Evolutionary conservation across 257 asterid species (phyloP).

Genomic region (Handroanthus guayacan): DNA sequence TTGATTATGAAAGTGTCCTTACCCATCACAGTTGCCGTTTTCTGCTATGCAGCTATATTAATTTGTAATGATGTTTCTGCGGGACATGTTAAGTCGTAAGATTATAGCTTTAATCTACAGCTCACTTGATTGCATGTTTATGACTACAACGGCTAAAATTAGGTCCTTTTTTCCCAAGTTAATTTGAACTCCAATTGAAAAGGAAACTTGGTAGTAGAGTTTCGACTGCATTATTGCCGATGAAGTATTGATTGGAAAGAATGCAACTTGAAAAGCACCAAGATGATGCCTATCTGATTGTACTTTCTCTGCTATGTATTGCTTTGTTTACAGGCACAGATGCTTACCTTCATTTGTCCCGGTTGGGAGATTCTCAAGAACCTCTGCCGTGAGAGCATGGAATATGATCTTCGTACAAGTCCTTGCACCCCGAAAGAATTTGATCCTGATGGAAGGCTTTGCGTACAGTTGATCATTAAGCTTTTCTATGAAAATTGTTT

Average conservation of each 20-base stretch:
- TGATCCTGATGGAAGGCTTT: conserved; percentile 2
- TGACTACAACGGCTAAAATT: neutral
- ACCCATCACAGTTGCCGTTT: neutral
- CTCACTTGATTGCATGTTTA: neutral
- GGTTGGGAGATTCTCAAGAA: conserved; percentile 68
- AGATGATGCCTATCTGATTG: too few relatives aligned
- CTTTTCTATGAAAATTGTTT: neutral
- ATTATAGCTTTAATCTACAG: too few relatives aligned
- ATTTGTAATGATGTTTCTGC: too few relatives aligned
- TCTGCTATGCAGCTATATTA: neutral
- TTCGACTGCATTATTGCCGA: too few relatives aligned
- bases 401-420: neutral
- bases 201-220: too few relatives aligned
- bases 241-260: too few relatives aligned
- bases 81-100: too few relatives aligned
- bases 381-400: conserved; percentile 52
- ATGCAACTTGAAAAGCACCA: too few relatives aligned
- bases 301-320: neutral
- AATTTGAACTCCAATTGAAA: too few relatives aligned
- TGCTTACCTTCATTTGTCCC: conserved; percentile 67
- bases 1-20: neutral
- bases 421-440: neutral
- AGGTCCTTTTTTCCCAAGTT: too few relatives aligned
- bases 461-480: neutral
- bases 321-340: conserved; percentile 53